Evolutionary conservation across 75 land plant genomes (phyloP).

Genomic region (Selaginella tamariscina): DNA sequence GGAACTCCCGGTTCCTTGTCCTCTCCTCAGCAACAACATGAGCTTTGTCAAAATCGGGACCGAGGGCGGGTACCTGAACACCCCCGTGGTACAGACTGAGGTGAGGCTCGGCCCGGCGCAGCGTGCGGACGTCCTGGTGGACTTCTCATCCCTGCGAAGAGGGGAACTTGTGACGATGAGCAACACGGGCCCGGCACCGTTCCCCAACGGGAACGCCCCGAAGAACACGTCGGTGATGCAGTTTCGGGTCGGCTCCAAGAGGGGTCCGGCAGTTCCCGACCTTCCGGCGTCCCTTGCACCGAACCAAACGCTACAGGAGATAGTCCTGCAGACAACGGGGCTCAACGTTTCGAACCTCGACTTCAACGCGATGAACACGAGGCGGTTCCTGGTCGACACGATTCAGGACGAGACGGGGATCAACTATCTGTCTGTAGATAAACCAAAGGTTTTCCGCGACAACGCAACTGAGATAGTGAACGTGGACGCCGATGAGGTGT

Average conservation of each 20-base stretch:
- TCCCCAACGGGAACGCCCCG: background rate
- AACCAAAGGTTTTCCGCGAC: background rate
- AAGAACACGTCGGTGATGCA: background rate
- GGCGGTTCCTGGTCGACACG: background rate
- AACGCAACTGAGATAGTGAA: background rate
- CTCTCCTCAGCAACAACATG: background rate
- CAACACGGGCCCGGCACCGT: slow-evolving; percentile 14
- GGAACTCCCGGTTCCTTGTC: background rate
- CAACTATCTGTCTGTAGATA: background rate
- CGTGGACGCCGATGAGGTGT: background rate
- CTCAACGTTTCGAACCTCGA: background rate
- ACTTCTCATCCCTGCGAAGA: background rate
- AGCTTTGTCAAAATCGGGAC: background rate
- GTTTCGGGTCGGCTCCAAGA: background rate
- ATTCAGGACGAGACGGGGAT: background rate
- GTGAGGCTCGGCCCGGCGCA: background rate
- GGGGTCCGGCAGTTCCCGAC: too few species aligned
- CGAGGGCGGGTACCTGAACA: background rate
- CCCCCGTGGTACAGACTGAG: background rate
- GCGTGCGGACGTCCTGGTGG: background rate
- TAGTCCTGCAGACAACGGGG: background rate
- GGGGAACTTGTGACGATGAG: slow-evolving; percentile 3
- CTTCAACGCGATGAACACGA: background rate
- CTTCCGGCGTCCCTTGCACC: background rate
- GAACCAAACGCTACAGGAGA: background rate